Base-by-base conservation (phyloP, 2,329 filamentous ascomycete genomes). In the Cladosporium austrohemisphaericum region DNA sequence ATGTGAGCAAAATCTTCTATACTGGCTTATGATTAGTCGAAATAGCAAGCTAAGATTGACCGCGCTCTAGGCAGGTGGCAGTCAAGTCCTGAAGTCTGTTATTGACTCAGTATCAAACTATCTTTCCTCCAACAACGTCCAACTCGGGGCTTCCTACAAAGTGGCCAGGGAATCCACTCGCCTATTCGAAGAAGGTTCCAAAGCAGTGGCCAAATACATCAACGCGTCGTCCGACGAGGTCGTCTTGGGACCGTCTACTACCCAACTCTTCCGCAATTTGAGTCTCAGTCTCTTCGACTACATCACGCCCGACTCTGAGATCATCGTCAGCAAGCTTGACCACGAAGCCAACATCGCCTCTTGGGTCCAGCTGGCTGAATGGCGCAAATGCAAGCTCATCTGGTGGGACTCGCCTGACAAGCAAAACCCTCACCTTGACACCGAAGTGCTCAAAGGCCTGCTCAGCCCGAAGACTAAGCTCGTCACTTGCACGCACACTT, bases 321-420 rank as follows among this genome's bases (percentile, higher is more conserved):
- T 92, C 41, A 71, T 93, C 53, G 61, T 91, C 9, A 88, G 85
- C 0, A 77, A 77, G 50, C 71, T 89, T 48, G 86, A 91, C 64
- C 86, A 92, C 60, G 87, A 91, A 68, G 83, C 86, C 29, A 89
- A 90, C 62, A 81, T 87, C 50, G 80, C 84, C 1, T 76, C 86
- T 0, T 92, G 86, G 88, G 69, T 88, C 0, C 77, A 80, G 41
- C 74, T 91, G 20, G 86, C 86, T 2, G 67, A 76, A 23, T 75
- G 77, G 11, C 75, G 81, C 37, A 74, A 77, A 3, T 71, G 88
- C 5, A 76, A 68, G 0, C 63, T 91, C 36, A 87, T 84, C 61
- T 89, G 84, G 84, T 91, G 86, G 85, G 53, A 54, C 18, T 52
- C 60, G 5, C 46, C 51, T 10, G 59, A 69, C 50, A 68, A 67